Percentiles rank a stretch among this genome's conserved stretches.
Conservation (phyloP, 2,329 filamentous ascomycete genomes). For the Ramichloridium luteum region DNA sequence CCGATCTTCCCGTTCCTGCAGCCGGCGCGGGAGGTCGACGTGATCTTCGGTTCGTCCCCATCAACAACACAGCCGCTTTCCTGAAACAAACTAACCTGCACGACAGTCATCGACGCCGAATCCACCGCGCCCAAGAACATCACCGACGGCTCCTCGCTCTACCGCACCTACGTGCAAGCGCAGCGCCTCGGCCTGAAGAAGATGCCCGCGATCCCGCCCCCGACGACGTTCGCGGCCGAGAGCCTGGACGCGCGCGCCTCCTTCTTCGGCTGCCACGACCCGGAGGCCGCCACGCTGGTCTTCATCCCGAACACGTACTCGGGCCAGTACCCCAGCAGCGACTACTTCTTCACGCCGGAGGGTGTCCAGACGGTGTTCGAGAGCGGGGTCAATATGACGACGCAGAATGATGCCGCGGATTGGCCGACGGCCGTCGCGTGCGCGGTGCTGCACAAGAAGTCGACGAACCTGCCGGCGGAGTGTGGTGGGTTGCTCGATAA, state of each 20-base stretch:
- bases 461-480: slow-evolving; percentile 3
- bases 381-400: slow-evolving; percentile 6
- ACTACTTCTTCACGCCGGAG: slow-evolving; percentile 2
- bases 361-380: slow-evolving; percentile 5
- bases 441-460: slow-evolving; percentile 9
- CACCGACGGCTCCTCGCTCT: slow-evolving; percentile 8
- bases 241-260: slow-evolving; percentile 7
- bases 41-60: slow-evolving; percentile 9
- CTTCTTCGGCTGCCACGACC: slow-evolving; percentile 9
- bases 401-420: slow-evolving; percentile 2
- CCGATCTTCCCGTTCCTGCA: slow-evolving; percentile 9
- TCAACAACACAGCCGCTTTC: not conserved
- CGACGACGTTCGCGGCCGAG: slow-evolving; percentile 3
- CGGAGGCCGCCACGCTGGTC: slow-evolving; percentile 5
- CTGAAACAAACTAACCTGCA: not conserved
- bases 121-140: slow-evolving; percentile 6
- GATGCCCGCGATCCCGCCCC: slow-evolving; percentile 8
- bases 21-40: slow-evolving; percentile 6
- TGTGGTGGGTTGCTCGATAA: slow-evolving; percentile 6
- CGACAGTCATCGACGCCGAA: slow-evolving; percentile 6
- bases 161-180: slow-evolving; percentile 9
- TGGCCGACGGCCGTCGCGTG: slow-evolving; percentile 9
- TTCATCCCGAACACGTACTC: slow-evolving; percentile 8
- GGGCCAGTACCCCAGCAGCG: not conserved
- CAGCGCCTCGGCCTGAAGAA: slow-evolving; percentile 5